phyloP scores from a whole-genome alignment of 2,329 filamentous ascomycete genomes.

The Clarireedia homoeocarpa region DNA sequence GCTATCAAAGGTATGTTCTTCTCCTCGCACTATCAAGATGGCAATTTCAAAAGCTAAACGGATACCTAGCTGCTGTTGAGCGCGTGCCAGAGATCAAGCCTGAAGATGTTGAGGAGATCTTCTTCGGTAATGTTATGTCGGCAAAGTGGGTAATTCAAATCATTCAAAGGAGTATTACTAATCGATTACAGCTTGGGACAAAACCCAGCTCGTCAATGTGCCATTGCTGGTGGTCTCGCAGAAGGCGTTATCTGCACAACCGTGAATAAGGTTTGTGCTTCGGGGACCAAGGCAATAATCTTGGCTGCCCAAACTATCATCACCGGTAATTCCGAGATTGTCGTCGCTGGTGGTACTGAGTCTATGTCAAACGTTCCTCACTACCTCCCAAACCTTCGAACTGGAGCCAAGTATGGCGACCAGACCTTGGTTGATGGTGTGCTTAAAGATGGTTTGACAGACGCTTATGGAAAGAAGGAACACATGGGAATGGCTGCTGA shows the following conservation, averaged over 20 bases:
- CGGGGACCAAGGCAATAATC: slow-evolving; percentile 87
- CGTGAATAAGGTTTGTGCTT: slow-evolving; percentile 99
- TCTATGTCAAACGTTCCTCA: slow-evolving; percentile 98
- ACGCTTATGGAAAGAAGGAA: slow-evolving; percentile 85
- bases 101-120: slow-evolving; percentile 88
- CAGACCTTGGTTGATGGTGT: slow-evolving; percentile 69
- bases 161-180: slow-evolving; percentile 5
- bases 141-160: slow-evolving; percentile 60
- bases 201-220: slow-evolving; percentile 91
- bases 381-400: slow-evolving; percentile 83
- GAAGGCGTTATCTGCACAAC: slow-evolving; percentile 79
- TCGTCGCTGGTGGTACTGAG: slow-evolving; percentile 91
- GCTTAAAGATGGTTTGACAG: slow-evolving; percentile 87
- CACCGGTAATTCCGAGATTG: slow-evolving; percentile 84
- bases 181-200: slow-evolving; percentile 66
- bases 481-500: slow-evolving; percentile 94
- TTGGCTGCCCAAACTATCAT: slow-evolving; percentile 96
- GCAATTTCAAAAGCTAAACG: not conserved
- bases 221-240: slow-evolving; percentile 77
- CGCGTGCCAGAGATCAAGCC: slow-evolving; percentile 80
- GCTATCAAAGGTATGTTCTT: slow-evolving; percentile 73
- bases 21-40: not conserved
- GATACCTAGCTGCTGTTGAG: slow-evolving; percentile 60
- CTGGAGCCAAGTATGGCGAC: slow-evolving; percentile 87
- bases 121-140: slow-evolving; percentile 96